A percentile compares a stretch with the other conserved stretches of the same genome.
Conservation (phyloP, 805 yeast genomes). For the Schwanniomyces occidentalis region DNA sequence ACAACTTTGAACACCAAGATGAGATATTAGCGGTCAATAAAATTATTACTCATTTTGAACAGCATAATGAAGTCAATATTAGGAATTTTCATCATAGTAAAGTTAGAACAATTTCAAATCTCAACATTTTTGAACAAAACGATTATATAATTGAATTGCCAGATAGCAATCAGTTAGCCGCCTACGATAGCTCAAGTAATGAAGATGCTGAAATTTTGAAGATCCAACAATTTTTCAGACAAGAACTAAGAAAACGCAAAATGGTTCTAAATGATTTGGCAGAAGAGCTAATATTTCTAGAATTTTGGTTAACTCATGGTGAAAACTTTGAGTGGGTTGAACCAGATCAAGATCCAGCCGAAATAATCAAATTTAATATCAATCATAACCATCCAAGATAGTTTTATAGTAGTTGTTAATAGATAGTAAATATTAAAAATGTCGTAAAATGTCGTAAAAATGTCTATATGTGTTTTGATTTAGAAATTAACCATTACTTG, state of each 20-base stretch:
- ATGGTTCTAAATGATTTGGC: slow-evolving; percentile 38
- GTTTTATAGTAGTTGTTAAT: background rate
- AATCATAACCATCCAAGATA: slow-evolving; percentile 2
- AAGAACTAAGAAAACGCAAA: slow-evolving; percentile 24
- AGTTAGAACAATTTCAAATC: slow-evolving; percentile 19
- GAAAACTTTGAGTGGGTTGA: slow-evolving; percentile 43
- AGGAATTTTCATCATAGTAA: slow-evolving; percentile 38
- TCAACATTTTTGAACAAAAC: slow-evolving; percentile 17
- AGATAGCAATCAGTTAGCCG: slow-evolving; percentile 2
- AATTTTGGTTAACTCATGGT: slow-evolving; percentile 38
- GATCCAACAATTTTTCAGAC: slow-evolving; percentile 19
- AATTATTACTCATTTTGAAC: slow-evolving; percentile 42
- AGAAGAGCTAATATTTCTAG: slow-evolving; percentile 36
- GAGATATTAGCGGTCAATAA: slow-evolving; percentile 33
- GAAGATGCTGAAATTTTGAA: slow-evolving; percentile 8
- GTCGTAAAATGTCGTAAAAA: slow-evolving; percentile 3
- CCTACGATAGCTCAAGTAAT: background rate
- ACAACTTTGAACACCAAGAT: slow-evolving; percentile 28
- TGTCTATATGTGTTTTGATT: background rate
- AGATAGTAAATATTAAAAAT: too few species aligned
- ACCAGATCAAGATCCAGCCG: slow-evolving; percentile 49
- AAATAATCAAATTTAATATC: slow-evolving; percentile 21
- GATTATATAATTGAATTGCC: slow-evolving; percentile 28
- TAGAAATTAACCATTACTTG: too few species aligned
- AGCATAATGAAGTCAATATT: slow-evolving; percentile 41